Base-by-base conservation (phyloP, 2,329 filamentous ascomycete species). In the Aureobasidium sp. region DNA sequence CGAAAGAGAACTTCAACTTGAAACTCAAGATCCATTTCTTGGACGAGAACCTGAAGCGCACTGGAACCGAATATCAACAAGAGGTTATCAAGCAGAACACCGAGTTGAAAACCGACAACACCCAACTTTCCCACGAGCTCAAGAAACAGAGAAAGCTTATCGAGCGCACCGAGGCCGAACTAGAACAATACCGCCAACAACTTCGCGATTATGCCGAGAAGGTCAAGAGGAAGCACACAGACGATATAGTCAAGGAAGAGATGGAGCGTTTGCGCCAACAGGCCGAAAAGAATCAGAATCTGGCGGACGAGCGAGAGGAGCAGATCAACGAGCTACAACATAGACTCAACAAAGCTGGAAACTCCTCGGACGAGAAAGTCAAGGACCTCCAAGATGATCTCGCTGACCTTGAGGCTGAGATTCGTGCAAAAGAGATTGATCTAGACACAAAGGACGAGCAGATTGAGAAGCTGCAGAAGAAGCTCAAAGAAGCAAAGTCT, bases 1-100 rank as follows among this genome's bases (percentile, higher is more conserved):
- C 96, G 71, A 99, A 99, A 77, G 94, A 97, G 70, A 99, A 99
- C 70, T 99, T 97, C 71, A 90, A 90, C 25, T 80, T 99, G 58
- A 97, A 97, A 74, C 82, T 97, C 67, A 96, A 96, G 74, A 96
- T 97, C 57, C 91, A 97, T 73, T 99, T 95, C 72, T 81, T 99
- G 60, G 91, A 99, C 72, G 90, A 97, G 67, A 89, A 90, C 15
- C 76, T 99, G 53, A 84, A 87, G 57, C 96, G 95, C 72, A 84
- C 88, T 59, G 93, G 93, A 0, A 91, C 90, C 8, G 90, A 92
- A 60, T 94, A 92, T 77, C 95, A 92, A 68, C 88, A 95, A 72
- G 85, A 85, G 31, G 90, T 93, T 3, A 78, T 99, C 29, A 90
- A 89, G 70, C 94, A 99, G 74, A 99, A 99, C 70, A 95, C 94